These are phyloP conservation scores for Arthrobotrys iridis DNA, from an alignment of 2,329 filamentous ascomycete species.

Conservation along the genomic window DNA sequence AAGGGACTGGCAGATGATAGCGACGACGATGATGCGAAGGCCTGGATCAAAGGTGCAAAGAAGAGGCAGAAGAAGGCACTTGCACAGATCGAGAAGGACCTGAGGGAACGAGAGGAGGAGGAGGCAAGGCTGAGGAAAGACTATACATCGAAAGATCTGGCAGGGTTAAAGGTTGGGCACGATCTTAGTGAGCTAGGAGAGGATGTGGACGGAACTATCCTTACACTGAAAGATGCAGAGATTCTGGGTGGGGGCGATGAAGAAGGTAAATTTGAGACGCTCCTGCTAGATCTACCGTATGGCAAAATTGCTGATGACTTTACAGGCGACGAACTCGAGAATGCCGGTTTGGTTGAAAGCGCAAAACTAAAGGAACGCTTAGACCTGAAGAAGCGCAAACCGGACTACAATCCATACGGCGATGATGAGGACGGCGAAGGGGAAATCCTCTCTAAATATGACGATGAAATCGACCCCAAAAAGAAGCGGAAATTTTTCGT, in stretches of 20 bases:
- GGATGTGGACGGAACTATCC: slow-evolving; percentile 79
- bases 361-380: slow-evolving; percentile 79
- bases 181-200: slow-evolving; percentile 83
- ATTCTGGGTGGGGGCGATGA: slow-evolving; percentile 73
- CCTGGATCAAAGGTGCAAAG: slow-evolving; percentile 89
- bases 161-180: slow-evolving; percentile 91
- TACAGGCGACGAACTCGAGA: slow-evolving; percentile 89
- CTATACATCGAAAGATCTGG: slow-evolving; percentile 85
- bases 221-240: slow-evolving; percentile 92
- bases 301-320: slow-evolving; percentile 59
- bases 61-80: slow-evolving; percentile 93
- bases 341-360: slow-evolving; percentile 74
- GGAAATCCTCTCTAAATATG: slow-evolving; percentile 86
- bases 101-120: slow-evolving; percentile 74
- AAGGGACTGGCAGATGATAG: slow-evolving; percentile 82
- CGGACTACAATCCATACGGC: slow-evolving; percentile 85
- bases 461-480: slow-evolving; percentile 92
- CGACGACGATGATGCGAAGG: slow-evolving; percentile 72
- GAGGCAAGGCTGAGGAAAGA: slow-evolving; percentile 71
- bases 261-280: slow-evolving; percentile 65
- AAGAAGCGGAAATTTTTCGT: slow-evolving; percentile 83
- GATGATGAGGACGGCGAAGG: slow-evolving; percentile 71
- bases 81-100: slow-evolving; percentile 73
- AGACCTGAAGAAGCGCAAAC: slow-evolving; percentile 88
- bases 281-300: neutral